phyloP scores from a whole-genome alignment of 768 basidiomycete genomes.

The Tremella mesenterica region DNA sequence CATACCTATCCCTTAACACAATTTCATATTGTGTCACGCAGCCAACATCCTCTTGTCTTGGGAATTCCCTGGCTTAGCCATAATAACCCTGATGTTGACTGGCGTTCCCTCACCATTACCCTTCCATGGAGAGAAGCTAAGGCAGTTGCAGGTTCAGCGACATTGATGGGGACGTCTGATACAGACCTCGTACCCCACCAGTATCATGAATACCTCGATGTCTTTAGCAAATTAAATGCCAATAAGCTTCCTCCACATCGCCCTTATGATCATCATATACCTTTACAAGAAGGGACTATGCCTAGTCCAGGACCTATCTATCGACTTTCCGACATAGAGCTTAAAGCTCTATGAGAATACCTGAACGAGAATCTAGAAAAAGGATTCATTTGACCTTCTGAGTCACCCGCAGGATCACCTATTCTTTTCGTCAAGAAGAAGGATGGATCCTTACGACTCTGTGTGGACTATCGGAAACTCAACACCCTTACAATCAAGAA shows the following conservation, averaged over 20 bases:
- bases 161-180: no score
- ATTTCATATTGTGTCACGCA: no score
- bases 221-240: conserved; percentile 7
- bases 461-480: no score
- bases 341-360: conserved; percentile 43
- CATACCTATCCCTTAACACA: background rate
- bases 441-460: conserved; percentile 40
- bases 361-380: conserved; percentile 44
- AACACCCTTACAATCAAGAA: no score
- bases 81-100: no score
- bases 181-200: background rate
- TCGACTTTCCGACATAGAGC: conserved; percentile 42
- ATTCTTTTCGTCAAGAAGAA: conserved; percentile 47
- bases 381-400: conserved; percentile 9
- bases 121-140: no score
- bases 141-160: no score
- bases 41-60: background rate
- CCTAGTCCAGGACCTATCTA: conserved; percentile 44
- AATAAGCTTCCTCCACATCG: conserved; percentile 5
- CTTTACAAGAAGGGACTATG: conserved; percentile 9
- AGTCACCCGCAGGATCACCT: conserved; percentile 19
- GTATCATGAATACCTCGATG: conserved; percentile 3
- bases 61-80: conserved; percentile 3
- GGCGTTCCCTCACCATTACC: no score
- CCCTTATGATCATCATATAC: no score